Evolutionary conservation across 192 early-diverging fungal species (phyloP).

Genomic region (Coemansia brasiliensis): DNA sequence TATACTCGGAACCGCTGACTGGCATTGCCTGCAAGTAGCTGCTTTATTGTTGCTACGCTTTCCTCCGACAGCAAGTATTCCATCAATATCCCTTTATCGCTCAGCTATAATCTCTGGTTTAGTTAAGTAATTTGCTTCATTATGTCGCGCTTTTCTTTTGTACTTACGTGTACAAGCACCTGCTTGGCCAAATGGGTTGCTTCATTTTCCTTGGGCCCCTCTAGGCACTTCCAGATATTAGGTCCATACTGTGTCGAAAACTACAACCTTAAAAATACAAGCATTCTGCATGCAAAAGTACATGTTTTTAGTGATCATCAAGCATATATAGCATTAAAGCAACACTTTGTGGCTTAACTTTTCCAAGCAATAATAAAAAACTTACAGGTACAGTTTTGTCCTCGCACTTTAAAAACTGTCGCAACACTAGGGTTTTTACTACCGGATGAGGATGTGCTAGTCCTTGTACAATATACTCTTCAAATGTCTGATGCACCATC

Average conservation of each 20-base stretch:
- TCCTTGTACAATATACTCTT: conserved; percentile 53
- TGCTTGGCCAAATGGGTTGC: conserved; percentile 31
- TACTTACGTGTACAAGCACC: conserved; percentile 20
- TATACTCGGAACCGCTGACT: conserved; percentile 50
- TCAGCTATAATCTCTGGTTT: too few species aligned
- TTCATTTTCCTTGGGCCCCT: conserved; percentile 35
- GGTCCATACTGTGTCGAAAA: conserved; percentile 45
- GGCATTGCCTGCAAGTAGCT: conserved; percentile 27
- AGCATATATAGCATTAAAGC: too few species aligned
- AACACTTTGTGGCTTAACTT: too few species aligned
- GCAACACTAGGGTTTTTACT: conserved; percentile 46
- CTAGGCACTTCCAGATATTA: conserved; percentile 45
- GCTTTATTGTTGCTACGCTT: conserved; percentile 15
- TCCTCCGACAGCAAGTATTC: conserved; percentile 37
- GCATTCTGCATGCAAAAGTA: too few species aligned
- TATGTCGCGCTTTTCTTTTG: too few species aligned
- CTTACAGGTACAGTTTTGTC: conserved; percentile 35
- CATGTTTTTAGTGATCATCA: conserved; percentile 4
- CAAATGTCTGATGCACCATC: conserved; percentile 51
- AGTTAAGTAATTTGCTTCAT: too few species aligned
- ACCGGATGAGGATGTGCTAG: conserved; percentile 44
- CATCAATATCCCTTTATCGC: conserved; percentile 17
- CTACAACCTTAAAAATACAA: too few species aligned
- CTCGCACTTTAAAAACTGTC: conserved; percentile 49
- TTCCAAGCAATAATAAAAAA: conserved; percentile 18